Base-by-base conservation (phyloP, 768 basidiomycete genomes). In the Naganishia antarctica region DNA sequence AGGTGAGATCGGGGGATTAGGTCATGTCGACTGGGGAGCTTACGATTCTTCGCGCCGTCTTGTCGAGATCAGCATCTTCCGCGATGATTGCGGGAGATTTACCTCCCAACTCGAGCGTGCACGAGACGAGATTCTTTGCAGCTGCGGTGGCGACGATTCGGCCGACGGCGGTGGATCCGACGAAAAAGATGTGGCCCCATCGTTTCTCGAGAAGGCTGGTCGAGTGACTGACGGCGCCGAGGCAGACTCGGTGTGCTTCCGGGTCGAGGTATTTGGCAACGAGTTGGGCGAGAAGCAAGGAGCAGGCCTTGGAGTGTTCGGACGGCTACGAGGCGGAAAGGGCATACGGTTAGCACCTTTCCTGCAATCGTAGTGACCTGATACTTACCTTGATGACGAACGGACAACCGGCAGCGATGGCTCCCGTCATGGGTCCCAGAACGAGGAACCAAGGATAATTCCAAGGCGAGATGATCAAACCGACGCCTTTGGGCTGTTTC, bases 131-230 rank as follows among this genome's bases (percentile, higher is more conserved):
- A 7, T 74, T 76, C 66, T 76, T 76, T 16, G 75, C 78, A 2
- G 74, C 74, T 0, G 75, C 74, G 11, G 60, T 50, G 8, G 73
- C 78, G 21, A 78, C 74, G 25, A 73, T 68, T 50, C 66, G 70
- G 1, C 78, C 78, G 7, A 78, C 70, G 9, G 63, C 62, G 1
- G 66, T 70, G 0, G 76, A 75, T 3, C 78, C 78, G 4, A 76
- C 77, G 60, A 74, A 78, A 28, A 77, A 50, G 62, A 78, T 71
- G 60, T 77, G 76, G 4, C 76, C 78, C 78, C 78, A 78, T 21
- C 68, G 60, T 26, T 70, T 69, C 44, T 74, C 69, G 16, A 77
- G 61, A 4, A 77, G 61, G 41, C 63, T 69, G 4, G 72, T 72
- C 3, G 73, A 63, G 31, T 76, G 72, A 18, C 72, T 67, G 1